Evolutionary conservation across 169 alveolate species (phyloP).

Genomic region (Sarcocystis neurona): DNA sequence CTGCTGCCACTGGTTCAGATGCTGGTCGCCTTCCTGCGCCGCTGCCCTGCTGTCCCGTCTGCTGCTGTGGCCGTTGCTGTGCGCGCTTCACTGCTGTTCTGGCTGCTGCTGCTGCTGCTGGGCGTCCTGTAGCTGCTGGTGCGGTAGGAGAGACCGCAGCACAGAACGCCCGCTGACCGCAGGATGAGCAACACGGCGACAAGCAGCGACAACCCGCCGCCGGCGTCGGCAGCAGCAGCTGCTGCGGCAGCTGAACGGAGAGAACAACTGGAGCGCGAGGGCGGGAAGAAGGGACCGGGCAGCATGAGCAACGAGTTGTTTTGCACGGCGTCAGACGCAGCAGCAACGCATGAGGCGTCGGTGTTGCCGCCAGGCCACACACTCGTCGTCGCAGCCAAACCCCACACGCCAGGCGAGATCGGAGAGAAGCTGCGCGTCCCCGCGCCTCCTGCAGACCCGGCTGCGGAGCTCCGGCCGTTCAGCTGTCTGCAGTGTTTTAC

Average conservation of each 20-base stretch:
- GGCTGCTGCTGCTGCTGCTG: background rate
- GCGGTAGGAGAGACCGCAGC: background rate
- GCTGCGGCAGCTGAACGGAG: background rate
- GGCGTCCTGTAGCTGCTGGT: background rate
- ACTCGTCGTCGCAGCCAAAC: background rate
- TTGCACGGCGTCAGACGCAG: background rate
- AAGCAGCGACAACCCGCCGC: background rate
- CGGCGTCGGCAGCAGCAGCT: background rate
- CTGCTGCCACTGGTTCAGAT: too few relatives aligned
- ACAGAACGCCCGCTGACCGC: background rate
- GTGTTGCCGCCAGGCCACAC: slow-evolving; percentile 4
- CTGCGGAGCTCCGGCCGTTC: background rate
- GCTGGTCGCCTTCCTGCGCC: too few relatives aligned
- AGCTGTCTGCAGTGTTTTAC: slow-evolving; percentile 11
- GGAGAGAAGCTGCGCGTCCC: slow-evolving; percentile 1
- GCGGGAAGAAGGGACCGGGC: background rate
- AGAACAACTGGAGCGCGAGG: background rate
- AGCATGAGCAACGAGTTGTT: slow-evolving; percentile 20
- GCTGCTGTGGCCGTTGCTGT: too few relatives aligned
- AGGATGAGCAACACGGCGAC: background rate
- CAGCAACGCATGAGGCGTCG: background rate
- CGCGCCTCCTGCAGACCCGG: background rate
- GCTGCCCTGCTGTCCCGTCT: too few relatives aligned
- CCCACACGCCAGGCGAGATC: background rate
- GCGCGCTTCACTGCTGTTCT: too few relatives aligned